Conservation (phyloP, 176 grass and related monocot genomes). For the Zizania latifolia region DNA sequence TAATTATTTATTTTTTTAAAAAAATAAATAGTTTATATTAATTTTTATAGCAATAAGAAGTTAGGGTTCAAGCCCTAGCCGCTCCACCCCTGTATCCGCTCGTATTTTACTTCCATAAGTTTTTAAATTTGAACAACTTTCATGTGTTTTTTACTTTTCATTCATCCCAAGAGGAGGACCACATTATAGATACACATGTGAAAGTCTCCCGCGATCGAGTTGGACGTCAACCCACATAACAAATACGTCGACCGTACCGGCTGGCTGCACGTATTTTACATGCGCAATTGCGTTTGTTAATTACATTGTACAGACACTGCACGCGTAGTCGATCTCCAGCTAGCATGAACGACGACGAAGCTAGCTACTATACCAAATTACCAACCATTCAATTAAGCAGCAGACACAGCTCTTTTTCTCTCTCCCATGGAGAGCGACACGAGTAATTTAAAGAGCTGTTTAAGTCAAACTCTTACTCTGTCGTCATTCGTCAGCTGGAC, state of each 20-base stretch:
- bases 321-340: background rate
- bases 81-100: too few relatives aligned
- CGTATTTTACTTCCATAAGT: too few relatives aligned
- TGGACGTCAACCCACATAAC: too few relatives aligned
- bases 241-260: too few relatives aligned
- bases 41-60: too few relatives aligned
- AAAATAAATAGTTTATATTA: too few relatives aligned
- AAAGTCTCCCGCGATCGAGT: background rate
- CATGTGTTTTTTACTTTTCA: background rate
- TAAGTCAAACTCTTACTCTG: background rate
- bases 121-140: background rate
- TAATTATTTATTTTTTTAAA: too few relatives aligned
- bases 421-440: slow-evolving; percentile 24
- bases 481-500: background rate
- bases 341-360: too few relatives aligned
- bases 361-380: too few relatives aligned
- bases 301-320: background rate
- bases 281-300: background rate
- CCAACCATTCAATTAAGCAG: background rate
- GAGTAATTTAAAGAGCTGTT: background rate
- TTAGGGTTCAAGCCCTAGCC: too few relatives aligned
- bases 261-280: background rate
- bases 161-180: background rate
- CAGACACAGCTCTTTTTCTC: background rate
- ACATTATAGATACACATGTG: background rate